Evolutionary conservation across 257 asterid species (phyloP), one percentile per base, ranked within the genome.

Genomic region (Solanum medicagineum): DNA sequence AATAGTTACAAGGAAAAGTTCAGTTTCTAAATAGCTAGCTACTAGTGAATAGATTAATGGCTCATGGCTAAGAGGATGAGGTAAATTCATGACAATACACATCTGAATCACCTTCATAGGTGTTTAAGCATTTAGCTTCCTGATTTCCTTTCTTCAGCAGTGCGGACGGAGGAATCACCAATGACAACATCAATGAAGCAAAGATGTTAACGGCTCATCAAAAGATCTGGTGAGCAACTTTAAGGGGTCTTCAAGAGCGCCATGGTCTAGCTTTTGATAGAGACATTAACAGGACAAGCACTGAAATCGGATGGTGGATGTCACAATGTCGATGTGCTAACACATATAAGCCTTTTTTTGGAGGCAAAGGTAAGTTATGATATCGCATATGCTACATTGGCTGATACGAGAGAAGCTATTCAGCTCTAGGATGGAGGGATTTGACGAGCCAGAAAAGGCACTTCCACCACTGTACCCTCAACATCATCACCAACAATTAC

Each of bases 401-500:
- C 42, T 77, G 83, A 51, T 26, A 47, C 81, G 26, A 77, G 60
- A 74, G 40, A 55, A 24, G 81, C 13, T 45, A 47, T 74, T 51
- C 17, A 79, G 65, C 83, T 79, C 65, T 79, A 53, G 29, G 88
- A 93, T 44, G 93, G 91, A 56, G 15, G 86, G 40, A 49, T 54
- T 91, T 95, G 97, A 62, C 90, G 93, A 89, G 87, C 90, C 55
- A 96, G 97, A 87, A 91, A 96, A 77, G 99, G 98, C 87, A 94
- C 92, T 85, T 94, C 93, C 70, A 95, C 97, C 57, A 96, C 92
- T 45, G 92, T 92, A 81, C 99, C 98, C 40, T 90, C 73, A 45
- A 89, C 92, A 87, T 80, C 65, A 75, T 89, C 93, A 74, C 98
- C 97, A 88, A 95, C 91, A 81, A 89, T 88, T 44, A 95, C 97